Base-by-base conservation (phyloP, 176 grass and related monocot species). In the Stipa capillata region DNA sequence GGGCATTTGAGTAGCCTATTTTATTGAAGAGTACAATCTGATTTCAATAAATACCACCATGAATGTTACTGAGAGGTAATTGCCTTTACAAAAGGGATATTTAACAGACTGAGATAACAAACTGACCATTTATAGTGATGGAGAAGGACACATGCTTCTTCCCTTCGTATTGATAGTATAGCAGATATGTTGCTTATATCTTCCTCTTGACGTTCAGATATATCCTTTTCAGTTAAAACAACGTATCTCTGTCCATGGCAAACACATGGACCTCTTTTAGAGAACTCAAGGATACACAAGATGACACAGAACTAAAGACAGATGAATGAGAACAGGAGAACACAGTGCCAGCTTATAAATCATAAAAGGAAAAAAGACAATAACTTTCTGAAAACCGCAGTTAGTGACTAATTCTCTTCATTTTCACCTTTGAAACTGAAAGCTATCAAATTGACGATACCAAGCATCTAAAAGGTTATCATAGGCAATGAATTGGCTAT, bases 81-180 rank as follows among this genome's bases (percentile, higher is more conserved):
- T 29, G 35, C 12, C 12, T 23, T 64, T 14, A 44, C 0, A 53
- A 69, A 83, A 83, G 28, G 57, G 9, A 32, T 23, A 35, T 16
- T 72, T 67, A 23, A 48, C n/a, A 6, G 25, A 40, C 18, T 41
- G 74, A 35, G 13, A 55, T 32, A 66, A 74, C 27, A 89, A 28
- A 82, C 94, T 79, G 11, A 97, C 94, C 94, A 97, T 69, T 87
- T 88, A 15, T 84, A 94, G 66, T 97, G 85, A 34, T 82, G 87
- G 58, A 97, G 91, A 52, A 97, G 91, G 45, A 90, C 87, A 37
- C 51, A 92, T 23, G 91, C 91, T 77, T 83, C 84, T 75, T 86
- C 87, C 48, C 50, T 90, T 58, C 48, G 15, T 44, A 97, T 97
- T 2, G 69, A 85, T 37, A 97, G 78, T 72, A 97, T 68, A 12